Base-by-base conservation (phyloP, 1,284 basidiomycete species). In the Trichosporon asahii region DNA sequence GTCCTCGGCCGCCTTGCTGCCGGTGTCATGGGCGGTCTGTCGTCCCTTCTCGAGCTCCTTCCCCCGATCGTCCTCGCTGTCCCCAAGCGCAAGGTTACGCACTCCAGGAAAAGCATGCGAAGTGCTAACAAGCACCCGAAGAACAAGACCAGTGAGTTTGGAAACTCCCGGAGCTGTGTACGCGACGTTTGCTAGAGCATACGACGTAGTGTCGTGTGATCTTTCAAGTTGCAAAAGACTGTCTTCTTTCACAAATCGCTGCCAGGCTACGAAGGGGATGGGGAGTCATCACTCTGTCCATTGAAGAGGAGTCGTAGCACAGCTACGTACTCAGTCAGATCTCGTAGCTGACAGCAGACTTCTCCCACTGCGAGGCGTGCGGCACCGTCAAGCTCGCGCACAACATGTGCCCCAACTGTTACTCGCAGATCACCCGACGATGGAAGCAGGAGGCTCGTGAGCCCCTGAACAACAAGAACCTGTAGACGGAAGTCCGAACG, bases 91-190 rank as follows among this genome's bases (percentile, higher is more conserved):
- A 97, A 97, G 85, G 88, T 90, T 9, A 94, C 94, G 0, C 95
- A 98, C 83, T 95, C 93, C 33, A 87, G 93, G 65, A 98, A 98
- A 83, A 88, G 90, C n/a, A 98, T 98, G 95, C 88, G 95, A 33
- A 89, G 89, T 69, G 92, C 95, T 3, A 94, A 96, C 84, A 98
- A 98, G 84, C 95, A 95, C 0, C 85, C 98, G 77, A 95, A 95
- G 84, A 95, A 98, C 83, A 94, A 95, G 82, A 89, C 90, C 69
- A 95, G 96, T 94, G 78, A 75, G 91, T 86, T 61, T 6, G n/a
- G n/a, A n/a, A 33, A 33, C 31, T 33, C 31, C 31, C 11, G 31
- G 31, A 9, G 31, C 31, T 33, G 31, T 9, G 31, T 9, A 8
- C 7, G 31, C 31, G 7, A 9, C 31, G 31, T 33, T 9, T 33